Base-by-base conservation (phyloP, 345 rosid species). In the Brassica napus region DNA sequence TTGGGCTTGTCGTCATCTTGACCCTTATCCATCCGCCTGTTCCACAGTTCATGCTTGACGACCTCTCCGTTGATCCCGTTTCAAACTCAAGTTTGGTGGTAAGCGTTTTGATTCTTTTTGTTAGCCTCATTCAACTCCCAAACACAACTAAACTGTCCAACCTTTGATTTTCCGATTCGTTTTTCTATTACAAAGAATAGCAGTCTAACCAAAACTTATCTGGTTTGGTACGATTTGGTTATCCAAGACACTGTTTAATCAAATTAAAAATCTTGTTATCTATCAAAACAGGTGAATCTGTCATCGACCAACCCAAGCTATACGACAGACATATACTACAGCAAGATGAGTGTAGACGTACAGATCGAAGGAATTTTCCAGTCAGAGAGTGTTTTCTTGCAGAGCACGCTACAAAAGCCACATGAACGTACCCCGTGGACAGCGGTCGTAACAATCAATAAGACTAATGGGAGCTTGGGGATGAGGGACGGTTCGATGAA, bases 301-400 rank as follows among this genome's bases (percentile, higher is more conserved):
- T 44, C 37, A 69, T 76, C 80, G 16, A 44, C 8, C 35, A 76
- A 76, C 49, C 68, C 79, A 69, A 69, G 69, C 68, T 1, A 3
- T 2, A 18, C 70, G 52, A 18, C 54, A 6, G 26, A 42, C 15
- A 4, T 76, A 30, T 8, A 60, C 79, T 76, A 76, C 62, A 59
- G 8, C 12, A 14, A 76, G 4, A 14, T 69, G 8, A 21, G 32
- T 18, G 1, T 69, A 10, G 12, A 6, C 35, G 12, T 68, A 2
- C 12, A 11, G 44, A 18, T 76, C 11, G 0, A 4, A 12, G 68
- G 12, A 30, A 0, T 2, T 5, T 60, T 76, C 16, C 26, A 60
- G 62, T 30, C 79, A 23, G 79, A 76, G 74, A 14, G 3, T 1
- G 74, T 60, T 76, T 4, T 1, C 62, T 44, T 76, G 69, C 52